Conservation (phyloP, 129 eudicot genomes). For the Pulicaria dysenterica region DNA sequence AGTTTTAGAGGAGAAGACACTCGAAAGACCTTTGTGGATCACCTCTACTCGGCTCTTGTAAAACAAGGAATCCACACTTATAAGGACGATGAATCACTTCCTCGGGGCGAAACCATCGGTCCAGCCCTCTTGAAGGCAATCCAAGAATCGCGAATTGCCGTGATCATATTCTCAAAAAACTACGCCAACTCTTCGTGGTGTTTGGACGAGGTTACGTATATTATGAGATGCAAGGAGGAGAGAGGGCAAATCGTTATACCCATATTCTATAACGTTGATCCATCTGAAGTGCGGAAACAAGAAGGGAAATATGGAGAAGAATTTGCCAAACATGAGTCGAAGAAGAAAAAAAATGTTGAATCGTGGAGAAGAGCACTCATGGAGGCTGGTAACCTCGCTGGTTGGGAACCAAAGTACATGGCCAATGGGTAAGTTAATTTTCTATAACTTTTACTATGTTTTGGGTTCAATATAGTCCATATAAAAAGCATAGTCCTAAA, state of each 20-base stretch:
- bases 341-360: not conserved
- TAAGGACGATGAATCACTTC: constrained; percentile 1
- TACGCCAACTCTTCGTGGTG: constrained; percentile 18
- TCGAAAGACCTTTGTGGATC: not conserved
- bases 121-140: constrained; percentile 11
- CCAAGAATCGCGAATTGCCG: not conserved
- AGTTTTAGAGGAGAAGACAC: constrained; percentile 11
- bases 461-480: no score
- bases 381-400: not conserved
- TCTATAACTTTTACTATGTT: no score
- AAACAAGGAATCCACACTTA: not conserved
- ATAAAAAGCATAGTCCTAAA: no score
- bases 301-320: not conserved
- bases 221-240: not conserved
- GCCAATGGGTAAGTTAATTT: no score
- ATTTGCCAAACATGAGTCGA: not conserved
- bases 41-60: not conserved
- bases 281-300: constrained; percentile 4
- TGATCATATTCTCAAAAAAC: constrained; percentile 8
- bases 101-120: not conserved
- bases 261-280: constrained; percentile 16
- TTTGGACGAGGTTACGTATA: constrained; percentile 8
- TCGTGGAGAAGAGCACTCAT: constrained; percentile 17
- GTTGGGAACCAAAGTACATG: not conserved
- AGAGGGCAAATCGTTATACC: constrained; percentile 16